A percentile compares a stretch with the other conserved stretches of the same genome.
These are phyloP conservation scores for Didymella keratinophila DNA, from an alignment of 2,329 filamentous ascomycete species.

Conservation along the genomic window DNA sequence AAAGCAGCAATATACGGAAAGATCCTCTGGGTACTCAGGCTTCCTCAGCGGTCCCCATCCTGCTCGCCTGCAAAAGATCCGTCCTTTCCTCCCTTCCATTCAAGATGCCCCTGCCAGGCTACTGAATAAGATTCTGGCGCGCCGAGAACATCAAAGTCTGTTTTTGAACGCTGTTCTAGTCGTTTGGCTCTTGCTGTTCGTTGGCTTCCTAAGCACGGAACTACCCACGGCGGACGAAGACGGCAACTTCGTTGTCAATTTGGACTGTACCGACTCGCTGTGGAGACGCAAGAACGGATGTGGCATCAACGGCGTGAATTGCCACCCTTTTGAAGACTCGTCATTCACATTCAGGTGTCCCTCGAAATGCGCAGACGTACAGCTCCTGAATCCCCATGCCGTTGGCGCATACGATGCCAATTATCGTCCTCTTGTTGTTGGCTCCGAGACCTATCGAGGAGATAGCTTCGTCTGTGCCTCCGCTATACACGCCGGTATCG, in stretches of 20 bases:
- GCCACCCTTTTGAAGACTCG: constrained; percentile 74
- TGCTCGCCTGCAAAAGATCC: constrained; percentile 54
- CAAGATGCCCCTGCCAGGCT: constrained; percentile 71
- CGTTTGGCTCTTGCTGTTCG: constrained; percentile 73
- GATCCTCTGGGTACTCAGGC: constrained; percentile 20
- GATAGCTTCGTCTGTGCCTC: constrained; percentile 88
- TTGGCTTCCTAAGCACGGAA: constrained; percentile 69
- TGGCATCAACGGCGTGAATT: constrained; percentile 75
- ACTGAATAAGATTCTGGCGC: constrained; percentile 64
- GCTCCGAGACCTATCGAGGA: constrained; percentile 77
- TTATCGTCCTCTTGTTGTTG: constrained; percentile 63
- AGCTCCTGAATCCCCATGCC: constrained; percentile 74
- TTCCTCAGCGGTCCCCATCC: constrained; percentile 56
- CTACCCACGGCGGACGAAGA: constrained; percentile 64
- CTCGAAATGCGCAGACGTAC: constrained; percentile 70
- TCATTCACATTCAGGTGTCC: constrained; percentile 78
- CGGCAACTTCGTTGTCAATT: constrained; percentile 70
- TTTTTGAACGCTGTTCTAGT: constrained; percentile 66
- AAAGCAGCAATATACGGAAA: background rate
- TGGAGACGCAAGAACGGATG: constrained; percentile 76
- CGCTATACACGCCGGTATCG: constrained; percentile 83
- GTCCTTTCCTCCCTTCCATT: constrained; percentile 66
- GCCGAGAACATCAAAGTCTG: constrained; percentile 61
- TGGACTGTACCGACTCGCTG: constrained; percentile 74
- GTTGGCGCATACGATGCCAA: constrained; percentile 72